Conservation (phyloP, 1,284 basidiomycete species). For the Mycosarcoma maydis region DNA sequence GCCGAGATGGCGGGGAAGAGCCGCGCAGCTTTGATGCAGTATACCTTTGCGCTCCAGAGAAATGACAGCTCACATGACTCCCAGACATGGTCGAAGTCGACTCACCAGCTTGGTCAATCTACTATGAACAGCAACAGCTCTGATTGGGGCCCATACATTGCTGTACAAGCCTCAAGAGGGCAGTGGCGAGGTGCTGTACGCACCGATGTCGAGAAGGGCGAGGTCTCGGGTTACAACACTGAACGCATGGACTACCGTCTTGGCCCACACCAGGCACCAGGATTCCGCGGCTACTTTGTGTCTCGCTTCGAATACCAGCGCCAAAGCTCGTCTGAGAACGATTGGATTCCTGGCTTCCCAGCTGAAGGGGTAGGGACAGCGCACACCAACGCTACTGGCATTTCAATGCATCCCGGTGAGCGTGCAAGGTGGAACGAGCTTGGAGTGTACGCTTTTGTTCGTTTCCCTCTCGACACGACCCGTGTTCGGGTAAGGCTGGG, state of each 20-base stretch:
- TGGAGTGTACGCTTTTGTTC: constrained; percentile 74
- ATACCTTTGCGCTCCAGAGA: constrained; percentile 53
- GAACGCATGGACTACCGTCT: constrained; percentile 73
- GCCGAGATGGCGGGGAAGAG: constrained; percentile 78
- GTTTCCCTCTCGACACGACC: constrained; percentile 69
- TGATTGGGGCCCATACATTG: constrained; percentile 71
- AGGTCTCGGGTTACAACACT: constrained; percentile 77
- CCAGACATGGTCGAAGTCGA: background rate
- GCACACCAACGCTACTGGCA: constrained; percentile 69
- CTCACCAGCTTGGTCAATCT: background rate
- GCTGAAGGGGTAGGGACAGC: constrained; percentile 18
- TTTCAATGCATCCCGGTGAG: constrained; percentile 64
- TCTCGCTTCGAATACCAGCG: constrained; percentile 73
- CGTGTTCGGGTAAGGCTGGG: constrained; percentile 76
- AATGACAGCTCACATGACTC: background rate
- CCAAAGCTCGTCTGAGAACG: background rate
- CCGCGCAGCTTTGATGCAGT: constrained; percentile 77
- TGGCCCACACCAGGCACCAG: constrained; percentile 68
- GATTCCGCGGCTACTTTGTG: constrained; percentile 78
- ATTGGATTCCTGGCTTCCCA: constrained; percentile 20
- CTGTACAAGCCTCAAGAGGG: constrained; percentile 77
- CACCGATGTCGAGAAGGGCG: constrained; percentile 70
- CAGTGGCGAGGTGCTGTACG: constrained; percentile 73
- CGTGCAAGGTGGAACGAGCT: constrained; percentile 66
- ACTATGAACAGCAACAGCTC: background rate